Evolutionary conservation across 1,139 yeast species (phyloP), one percentile per base, ranked within the genome.

Genomic region (Hansenula lynferdii): DNA sequence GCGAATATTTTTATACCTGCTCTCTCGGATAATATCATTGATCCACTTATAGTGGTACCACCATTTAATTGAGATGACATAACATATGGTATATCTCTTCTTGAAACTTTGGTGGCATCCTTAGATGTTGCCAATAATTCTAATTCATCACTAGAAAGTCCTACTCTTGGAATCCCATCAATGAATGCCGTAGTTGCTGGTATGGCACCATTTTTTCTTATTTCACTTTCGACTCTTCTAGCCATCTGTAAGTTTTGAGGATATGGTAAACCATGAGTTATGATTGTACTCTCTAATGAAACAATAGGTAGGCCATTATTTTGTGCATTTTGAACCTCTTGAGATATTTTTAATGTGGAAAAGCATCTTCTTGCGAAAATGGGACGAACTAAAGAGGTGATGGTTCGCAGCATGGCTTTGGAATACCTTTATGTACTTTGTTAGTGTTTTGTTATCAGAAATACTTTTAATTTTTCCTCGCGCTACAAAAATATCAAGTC

Each of bases 171-270:
- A 1, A 58, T 53, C 4, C 96, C 97, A 14, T 74, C 59, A 21
- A 87, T 58, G 51, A 89, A 83, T 0, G 90, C 96, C 45, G 84
- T 79, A 0, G 96, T 86, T 0, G 96, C 96, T 0, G 97, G 96
- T 5, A 84, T 62, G 1, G 81, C 92, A 4, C 94, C 94, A 36
- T 69, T 59, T 0, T 61, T 57, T 31, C 95, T 65, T 21, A 87
- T 72, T 9, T 72, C 66, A 12, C 60, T 46, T 57, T 87, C 96
- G 1, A 85, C 95, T 1, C 67, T 61, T 25, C 55, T 54, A 0
- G 96, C 96, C 87, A 87, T 81, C 19, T 70, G 67, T 11, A 85
- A 54, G 53, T 89, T 87, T 32, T 73, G 72, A 0, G 96, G 96
- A 54, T 64, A 85, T 8, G 96, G 96, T 36, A 87, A 69, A 0